phyloP scores from a whole-genome alignment of 257 asterid genomes.

The Solanum peruvianum region DNA sequence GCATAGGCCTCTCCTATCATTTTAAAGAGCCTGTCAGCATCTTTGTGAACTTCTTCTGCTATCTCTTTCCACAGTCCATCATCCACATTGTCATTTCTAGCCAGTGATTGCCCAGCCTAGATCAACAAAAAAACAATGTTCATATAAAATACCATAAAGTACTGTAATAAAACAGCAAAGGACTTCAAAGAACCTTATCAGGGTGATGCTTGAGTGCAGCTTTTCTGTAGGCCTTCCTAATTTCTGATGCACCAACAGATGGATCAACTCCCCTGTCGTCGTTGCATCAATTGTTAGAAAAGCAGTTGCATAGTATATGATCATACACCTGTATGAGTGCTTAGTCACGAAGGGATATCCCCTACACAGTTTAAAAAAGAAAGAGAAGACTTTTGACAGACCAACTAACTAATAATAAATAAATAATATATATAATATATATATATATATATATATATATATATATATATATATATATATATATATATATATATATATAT shows the following conservation, averaged over 20 bases:
- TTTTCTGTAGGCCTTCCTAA: conserved; percentile 84
- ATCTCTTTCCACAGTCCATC: conserved; percentile 78
- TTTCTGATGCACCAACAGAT: conserved; percentile 69
- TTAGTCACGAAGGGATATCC: background rate
- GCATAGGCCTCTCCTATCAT: conserved; percentile 97
- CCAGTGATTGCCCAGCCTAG: conserved; percentile 80
- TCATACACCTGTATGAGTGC: background rate
- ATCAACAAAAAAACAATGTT: background rate
- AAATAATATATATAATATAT: no score
- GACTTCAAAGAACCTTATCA: conserved; percentile 57
- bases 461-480: no score
- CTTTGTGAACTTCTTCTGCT: conserved; percentile 66
- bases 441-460: no score
- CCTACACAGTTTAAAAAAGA: no score
- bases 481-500: background rate
- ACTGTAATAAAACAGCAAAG: background rate
- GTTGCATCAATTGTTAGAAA: background rate
- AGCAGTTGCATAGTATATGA: background rate
- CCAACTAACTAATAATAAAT: no score
- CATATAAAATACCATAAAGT: background rate
- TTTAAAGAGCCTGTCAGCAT: conserved; percentile 85
- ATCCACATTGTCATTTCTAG: conserved; percentile 66
- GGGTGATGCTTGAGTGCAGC: conserved; percentile 96
- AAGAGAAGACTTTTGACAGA: background rate
- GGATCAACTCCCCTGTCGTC: conserved; percentile 83